These are phyloP conservation scores for Penicillium paxilli DNA, from an alignment of 495 filamentous ascomycete genomes.

Conservation along the genomic window DNA sequence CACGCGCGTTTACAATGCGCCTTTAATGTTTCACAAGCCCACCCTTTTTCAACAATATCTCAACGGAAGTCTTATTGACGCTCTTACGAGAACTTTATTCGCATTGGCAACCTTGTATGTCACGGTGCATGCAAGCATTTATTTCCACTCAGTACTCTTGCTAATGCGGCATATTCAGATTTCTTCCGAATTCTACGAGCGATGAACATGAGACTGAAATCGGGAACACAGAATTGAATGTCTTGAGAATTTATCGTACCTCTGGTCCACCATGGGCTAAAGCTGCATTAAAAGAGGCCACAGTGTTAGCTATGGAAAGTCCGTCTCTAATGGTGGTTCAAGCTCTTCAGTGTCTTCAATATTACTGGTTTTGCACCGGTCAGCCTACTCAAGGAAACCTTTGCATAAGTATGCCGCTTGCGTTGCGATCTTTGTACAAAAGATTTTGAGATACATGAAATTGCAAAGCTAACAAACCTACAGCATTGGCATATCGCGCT, in stretches of 20 bases:
- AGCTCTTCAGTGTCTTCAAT: not conserved
- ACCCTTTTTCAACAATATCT: conserved; percentile 4
- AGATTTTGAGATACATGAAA: too few species aligned
- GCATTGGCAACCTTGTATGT: conserved; percentile 3
- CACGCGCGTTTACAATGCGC: conserved; percentile 5
- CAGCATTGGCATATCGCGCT: not conserved
- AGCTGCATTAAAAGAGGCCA: conserved; percentile 1
- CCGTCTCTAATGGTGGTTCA: conserved; percentile 1
- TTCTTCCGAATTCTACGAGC: not conserved
- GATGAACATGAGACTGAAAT: not conserved
- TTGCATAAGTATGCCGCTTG: not conserved
- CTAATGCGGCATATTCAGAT: not conserved
- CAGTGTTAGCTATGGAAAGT: not conserved
- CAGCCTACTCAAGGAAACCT: not conserved
- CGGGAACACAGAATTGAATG: not conserved
- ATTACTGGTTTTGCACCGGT: conserved; percentile 4
- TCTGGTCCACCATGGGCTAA: conserved; percentile 7
- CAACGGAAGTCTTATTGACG: not conserved
- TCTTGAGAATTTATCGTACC: not conserved
- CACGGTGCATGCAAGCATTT: not conserved
- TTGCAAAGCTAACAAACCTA: not conserved
- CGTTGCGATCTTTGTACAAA: too few species aligned
- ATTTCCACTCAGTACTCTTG: not conserved
- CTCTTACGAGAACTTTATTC: not conserved
- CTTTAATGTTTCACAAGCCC: conserved; percentile 3